Conservation (phyloP, 2,329 filamentous ascomycete species). For the Pseudogymnoascus sp. region DNA sequence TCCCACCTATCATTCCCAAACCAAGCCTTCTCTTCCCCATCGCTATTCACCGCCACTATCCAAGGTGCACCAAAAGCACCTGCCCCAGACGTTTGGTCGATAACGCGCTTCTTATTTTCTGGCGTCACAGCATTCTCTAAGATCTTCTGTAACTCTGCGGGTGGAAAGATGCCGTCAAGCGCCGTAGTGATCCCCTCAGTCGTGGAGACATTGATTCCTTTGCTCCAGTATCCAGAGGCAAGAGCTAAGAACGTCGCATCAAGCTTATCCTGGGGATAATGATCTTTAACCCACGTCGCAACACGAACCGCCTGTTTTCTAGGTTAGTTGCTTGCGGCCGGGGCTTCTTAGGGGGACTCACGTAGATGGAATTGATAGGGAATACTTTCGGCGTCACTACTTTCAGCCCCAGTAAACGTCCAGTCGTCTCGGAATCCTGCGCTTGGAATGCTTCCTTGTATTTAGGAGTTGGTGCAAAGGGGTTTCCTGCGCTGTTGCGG, state of each 20-base stretch:
- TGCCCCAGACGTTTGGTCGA: slow-evolving; percentile 13
- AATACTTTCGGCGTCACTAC: slow-evolving; percentile 14
- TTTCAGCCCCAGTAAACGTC: slow-evolving; percentile 15
- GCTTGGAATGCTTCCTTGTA: slow-evolving; percentile 14
- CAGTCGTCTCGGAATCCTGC: slow-evolving; percentile 14
- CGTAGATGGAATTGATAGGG: slow-evolving; percentile 15
- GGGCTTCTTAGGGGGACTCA: slow-evolving; percentile 9
- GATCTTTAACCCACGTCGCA: slow-evolving; percentile 15
- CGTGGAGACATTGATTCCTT: slow-evolving; percentile 15
- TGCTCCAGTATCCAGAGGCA: slow-evolving; percentile 16
- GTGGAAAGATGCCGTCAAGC: slow-evolving; percentile 12
- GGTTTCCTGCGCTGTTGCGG: slow-evolving; percentile 15
- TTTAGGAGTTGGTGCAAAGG: slow-evolving; percentile 15
- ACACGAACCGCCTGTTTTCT: slow-evolving; percentile 15
- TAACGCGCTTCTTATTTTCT: slow-evolving; percentile 17
- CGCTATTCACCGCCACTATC: slow-evolving; percentile 15
- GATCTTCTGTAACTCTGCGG: slow-evolving; percentile 13
- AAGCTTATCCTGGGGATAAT: slow-evolving; percentile 12
- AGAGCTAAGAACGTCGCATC: slow-evolving; percentile 15
- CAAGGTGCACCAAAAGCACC: slow-evolving; percentile 19
- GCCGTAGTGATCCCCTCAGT: slow-evolving; percentile 14
- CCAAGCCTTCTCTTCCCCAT: slow-evolving; percentile 14
- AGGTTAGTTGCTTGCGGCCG: not conserved
- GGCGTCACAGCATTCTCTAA: slow-evolving; percentile 14
- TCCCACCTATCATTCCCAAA: slow-evolving; percentile 21